These are phyloP conservation scores for Metarhizium brunneum DNA, from an alignment of 2,329 filamentous ascomycete species.

Conservation along the genomic window DNA sequence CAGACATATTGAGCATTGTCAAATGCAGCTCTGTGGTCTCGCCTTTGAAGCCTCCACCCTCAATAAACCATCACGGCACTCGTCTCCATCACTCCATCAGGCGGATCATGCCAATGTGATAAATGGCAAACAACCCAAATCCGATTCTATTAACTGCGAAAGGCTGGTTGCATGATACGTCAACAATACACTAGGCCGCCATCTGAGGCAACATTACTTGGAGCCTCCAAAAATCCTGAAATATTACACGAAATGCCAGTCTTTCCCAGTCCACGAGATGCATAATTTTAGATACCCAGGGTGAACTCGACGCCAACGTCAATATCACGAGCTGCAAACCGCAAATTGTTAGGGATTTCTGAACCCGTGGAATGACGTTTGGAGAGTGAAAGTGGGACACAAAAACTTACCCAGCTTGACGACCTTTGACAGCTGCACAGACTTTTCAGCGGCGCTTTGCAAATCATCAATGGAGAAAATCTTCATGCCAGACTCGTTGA, in stretches of 20 bases:
- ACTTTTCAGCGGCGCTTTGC: slow-evolving; percentile 94
- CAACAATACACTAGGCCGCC: slow-evolving; percentile 4
- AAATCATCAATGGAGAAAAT: slow-evolving; percentile 99
- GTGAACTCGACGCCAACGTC: slow-evolving; percentile 95
- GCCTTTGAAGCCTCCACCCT: not conserved
- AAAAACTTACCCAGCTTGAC: slow-evolving; percentile 81
- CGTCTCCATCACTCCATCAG: not conserved
- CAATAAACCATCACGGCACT: not conserved
- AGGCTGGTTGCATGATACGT: slow-evolving; percentile 4
- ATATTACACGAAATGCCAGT: slow-evolving; percentile 17
- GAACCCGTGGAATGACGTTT: not conserved
- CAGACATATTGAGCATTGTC: not conserved
- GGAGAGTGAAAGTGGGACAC: not conserved
- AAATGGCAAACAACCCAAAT: not conserved
- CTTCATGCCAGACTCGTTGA: slow-evolving; percentile 97
- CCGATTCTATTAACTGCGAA: slow-evolving; percentile 3
- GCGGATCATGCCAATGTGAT: not conserved
- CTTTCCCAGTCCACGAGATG: slow-evolving; percentile 5
- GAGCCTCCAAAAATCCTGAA: slow-evolving; percentile 5
- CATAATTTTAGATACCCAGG: slow-evolving; percentile 64
- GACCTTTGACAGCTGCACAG: slow-evolving; percentile 97
- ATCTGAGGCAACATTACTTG: not conserved
- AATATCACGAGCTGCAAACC: slow-evolving; percentile 70
- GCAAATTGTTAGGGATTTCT: slow-evolving; percentile 11
- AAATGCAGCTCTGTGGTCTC: not conserved